Percentiles rank a stretch among this genome's conserved stretches.
Conservation (phyloP, 352 stramenopile genomes). For the Phytopythium delawarense region DNA sequence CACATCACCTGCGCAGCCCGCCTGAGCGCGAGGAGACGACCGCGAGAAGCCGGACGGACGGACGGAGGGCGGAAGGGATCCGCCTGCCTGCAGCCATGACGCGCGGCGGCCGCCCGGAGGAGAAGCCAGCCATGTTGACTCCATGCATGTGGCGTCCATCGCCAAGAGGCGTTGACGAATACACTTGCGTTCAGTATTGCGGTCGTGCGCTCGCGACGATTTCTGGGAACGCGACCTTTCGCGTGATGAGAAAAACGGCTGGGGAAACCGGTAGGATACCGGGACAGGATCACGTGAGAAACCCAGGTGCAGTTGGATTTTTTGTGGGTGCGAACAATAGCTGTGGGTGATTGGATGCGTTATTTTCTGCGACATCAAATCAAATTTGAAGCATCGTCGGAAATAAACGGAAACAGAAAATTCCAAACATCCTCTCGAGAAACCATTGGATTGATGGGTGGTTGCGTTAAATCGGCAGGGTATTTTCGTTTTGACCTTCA, state of each 20-base stretch:
- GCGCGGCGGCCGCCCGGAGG: not conserved
- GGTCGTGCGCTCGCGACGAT: not conserved
- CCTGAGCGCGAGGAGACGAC: not conserved
- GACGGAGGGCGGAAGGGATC: not conserved
- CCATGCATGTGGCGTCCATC: not conserved
- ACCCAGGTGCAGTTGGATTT: not conserved
- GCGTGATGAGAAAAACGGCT: not conserved
- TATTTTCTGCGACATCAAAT: constrained; percentile 18
- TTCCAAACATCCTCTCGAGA: too few species aligned
- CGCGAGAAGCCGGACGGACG: not conserved
- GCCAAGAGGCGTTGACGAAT: not conserved
- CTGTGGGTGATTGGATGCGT: not conserved
- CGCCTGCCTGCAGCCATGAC: not conserved
- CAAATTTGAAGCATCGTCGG: too few species aligned
- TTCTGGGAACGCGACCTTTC: constrained; percentile 4
- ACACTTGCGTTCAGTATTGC: not conserved
- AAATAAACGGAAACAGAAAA: too few species aligned
- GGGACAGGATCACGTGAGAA: not conserved
- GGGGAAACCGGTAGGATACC: not conserved
- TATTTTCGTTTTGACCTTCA: too few species aligned
- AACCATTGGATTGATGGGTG: too few species aligned
- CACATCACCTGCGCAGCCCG: not conserved
- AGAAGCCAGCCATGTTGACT: not conserved
- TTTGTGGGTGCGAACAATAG: not conserved
- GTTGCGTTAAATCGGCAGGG: too few species aligned